A percentile compares a stretch with the other conserved stretches of the same genome.
Evolutionary conservation across 1,284 basidiomycete species (phyloP).

Genomic region (Chalciporus sp.): DNA sequence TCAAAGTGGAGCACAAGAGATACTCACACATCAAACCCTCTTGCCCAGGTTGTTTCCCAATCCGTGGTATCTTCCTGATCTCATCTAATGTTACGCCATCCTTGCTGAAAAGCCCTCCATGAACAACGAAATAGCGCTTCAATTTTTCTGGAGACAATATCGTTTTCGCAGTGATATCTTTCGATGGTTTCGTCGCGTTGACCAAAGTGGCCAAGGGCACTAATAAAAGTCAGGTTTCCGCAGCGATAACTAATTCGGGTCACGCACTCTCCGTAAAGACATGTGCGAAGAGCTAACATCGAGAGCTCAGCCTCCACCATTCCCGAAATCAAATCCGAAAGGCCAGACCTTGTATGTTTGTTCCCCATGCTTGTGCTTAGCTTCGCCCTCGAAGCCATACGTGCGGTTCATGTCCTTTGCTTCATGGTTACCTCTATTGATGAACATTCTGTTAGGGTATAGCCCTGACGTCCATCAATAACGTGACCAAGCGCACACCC

Average conservation of each 20-base stretch:
- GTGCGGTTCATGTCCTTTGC: conserved; percentile 89
- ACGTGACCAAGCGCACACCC: conserved; percentile 11
- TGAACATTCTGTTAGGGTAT: conserved; percentile 83
- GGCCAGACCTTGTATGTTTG: conserved; percentile 79
- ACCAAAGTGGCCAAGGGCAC: conserved; percentile 92
- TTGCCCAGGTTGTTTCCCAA: conserved; percentile 91
- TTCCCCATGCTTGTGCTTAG: conserved; percentile 93
- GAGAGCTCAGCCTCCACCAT: conserved; percentile 14
- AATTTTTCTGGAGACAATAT: conserved; percentile 84
- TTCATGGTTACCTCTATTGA: conserved; percentile 98
- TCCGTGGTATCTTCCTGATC: conserved; percentile 84
- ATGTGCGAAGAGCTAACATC: conserved; percentile 80
- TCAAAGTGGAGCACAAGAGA: conserved; percentile 4
- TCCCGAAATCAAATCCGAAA: background rate
- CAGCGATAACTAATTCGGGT: background rate
- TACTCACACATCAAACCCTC: conserved; percentile 92
- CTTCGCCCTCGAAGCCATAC: conserved; percentile 97
- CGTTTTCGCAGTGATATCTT: conserved; percentile 41
- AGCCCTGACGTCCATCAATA: conserved; percentile 59
- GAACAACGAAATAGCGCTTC: conserved; percentile 95
- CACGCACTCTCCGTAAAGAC: conserved; percentile 84
- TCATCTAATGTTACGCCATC: conserved; percentile 94
- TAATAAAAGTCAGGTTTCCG: conserved; percentile 34
- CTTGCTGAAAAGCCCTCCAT: conserved; percentile 95
- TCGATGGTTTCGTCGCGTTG: conserved; percentile 67